phyloP scores from a whole-genome alignment of 2,329 filamentous ascomycete genomes.

The Trichoderma simmonsii region DNA sequence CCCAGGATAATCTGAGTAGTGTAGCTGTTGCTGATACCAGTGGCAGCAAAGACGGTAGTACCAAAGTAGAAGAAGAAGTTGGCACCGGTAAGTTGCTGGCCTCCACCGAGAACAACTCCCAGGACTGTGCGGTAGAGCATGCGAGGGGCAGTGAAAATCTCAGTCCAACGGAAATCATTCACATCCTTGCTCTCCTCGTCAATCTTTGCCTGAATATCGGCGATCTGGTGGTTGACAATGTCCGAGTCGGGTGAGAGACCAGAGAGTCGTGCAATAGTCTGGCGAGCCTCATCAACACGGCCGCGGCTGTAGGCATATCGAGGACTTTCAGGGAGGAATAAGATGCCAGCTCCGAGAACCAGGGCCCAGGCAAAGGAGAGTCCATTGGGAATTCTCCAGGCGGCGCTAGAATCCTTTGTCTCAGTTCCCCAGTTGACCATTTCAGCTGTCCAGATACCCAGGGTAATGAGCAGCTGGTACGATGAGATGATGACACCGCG shows the following conservation, averaged over 20 bases:
- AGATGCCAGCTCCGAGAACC: background rate
- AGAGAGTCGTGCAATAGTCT: constrained; percentile 2
- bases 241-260: background rate
- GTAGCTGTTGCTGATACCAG: constrained; percentile 16
- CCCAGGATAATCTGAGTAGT: constrained; percentile 9
- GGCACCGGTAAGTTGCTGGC: constrained; percentile 10
- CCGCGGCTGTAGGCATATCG: constrained; percentile 9
- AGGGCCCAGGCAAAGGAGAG: constrained; percentile 11
- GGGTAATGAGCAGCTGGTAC: constrained; percentile 12
- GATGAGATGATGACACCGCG: constrained; percentile 14
- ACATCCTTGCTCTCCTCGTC: constrained; percentile 4
- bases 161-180: background rate
- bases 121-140: constrained; percentile 6
- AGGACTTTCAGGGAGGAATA: constrained; percentile 8
- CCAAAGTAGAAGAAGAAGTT: constrained; percentile 18
- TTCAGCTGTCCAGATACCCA: constrained; percentile 12
- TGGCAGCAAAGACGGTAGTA: constrained; percentile 7
- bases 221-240: constrained; percentile 8
- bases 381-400: constrained; percentile 10
- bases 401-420: background rate
- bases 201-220: constrained; percentile 8
- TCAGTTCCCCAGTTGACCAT: constrained; percentile 16
- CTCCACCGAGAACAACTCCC: constrained; percentile 1
- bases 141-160: constrained; percentile 10
- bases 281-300: constrained; percentile 3